Percentiles rank a stretch among this genome's conserved stretches.
phyloP scores from a whole-genome alignment of 2,329 filamentous ascomycete genomes.

The Apiospora hydei region DNA sequence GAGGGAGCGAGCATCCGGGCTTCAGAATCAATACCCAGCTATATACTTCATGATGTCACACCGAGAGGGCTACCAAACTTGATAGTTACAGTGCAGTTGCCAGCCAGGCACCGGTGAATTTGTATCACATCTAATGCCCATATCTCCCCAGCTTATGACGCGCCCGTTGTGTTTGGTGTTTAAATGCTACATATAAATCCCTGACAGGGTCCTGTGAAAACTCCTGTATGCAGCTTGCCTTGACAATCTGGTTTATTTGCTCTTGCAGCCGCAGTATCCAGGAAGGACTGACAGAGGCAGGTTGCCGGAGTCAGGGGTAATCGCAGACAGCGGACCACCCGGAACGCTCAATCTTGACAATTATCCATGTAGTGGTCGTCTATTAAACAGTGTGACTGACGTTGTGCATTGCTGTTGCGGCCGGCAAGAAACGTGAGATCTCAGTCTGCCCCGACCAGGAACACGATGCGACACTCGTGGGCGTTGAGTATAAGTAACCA shows the following conservation, averaged over 20 bases:
- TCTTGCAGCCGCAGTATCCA: not conserved
- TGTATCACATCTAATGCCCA: not conserved
- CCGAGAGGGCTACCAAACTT: not conserved
- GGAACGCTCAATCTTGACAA: not conserved
- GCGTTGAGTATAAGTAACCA: not conserved
- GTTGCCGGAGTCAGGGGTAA: constrained; percentile 2
- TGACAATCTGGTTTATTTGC: not conserved
- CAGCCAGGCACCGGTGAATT: not conserved
- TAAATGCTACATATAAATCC: not conserved
- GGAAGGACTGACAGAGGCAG: not conserved
- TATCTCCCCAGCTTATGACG: not conserved
- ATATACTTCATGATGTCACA: not conserved
- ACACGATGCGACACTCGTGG: not conserved
- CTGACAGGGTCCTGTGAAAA: not conserved
- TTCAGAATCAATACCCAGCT: not conserved
- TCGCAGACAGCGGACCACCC: not conserved
- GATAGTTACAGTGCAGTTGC: not conserved
- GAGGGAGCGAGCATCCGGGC: not conserved
- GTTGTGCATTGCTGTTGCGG: not conserved
- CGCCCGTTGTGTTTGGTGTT: not conserved
- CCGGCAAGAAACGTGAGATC: not conserved
- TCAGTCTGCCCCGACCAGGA: not conserved
- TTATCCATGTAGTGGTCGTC: not conserved
- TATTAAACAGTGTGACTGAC: not conserved
- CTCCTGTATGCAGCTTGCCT: not conserved